Evolutionary conservation across 2,329 filamentous ascomycete genomes (phyloP), one percentile per base, ranked within the genome.

Genomic region (Alternaria longipes): DNA sequence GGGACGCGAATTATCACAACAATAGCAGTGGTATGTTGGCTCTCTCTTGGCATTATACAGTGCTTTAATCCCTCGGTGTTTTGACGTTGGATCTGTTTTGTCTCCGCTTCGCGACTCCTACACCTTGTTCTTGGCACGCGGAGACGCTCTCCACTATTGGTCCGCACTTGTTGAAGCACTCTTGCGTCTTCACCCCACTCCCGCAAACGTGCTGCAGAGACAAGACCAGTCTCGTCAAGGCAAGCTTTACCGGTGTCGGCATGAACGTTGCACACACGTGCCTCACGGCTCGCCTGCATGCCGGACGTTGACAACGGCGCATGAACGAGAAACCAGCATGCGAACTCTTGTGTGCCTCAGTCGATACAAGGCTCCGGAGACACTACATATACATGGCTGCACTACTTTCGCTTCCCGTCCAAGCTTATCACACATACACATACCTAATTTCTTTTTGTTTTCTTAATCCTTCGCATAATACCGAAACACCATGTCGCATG

Each of bases 311-410:
- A 59, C 62, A 62, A 63, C 58, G 59, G 64, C 64, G 74, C 74
- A 72, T 64, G 51, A 60, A 71, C 59, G 54, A 57, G 59, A 61
- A 40, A 59, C 51, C 49, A 46, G 56, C 56, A 56, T 59, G 59
- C 52, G 49, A 59, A 44, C 60, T 56, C 42, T 45, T 54, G 49
- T 56, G 55, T 62, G 56, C 57, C 64, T 62, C 51, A 47, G 51
- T 52, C 45, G 49, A 45, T 46, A 20, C 62, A 47, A 52, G 57
- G 52, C 53, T 41, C 59, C 40, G 47, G 52, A 56, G 50, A 53
- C 28, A 63, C 66, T 78, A 77, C 74, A 73, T 78, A 78, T 77
- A 77, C 70, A 67, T 66, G 63, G 66, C 68, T 54, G 56, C 69
- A 64, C 66, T 65, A 66, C 67, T 64, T 56, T 68, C 60, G 59